Conservation (phyloP, 1,139 yeast species). For the Zhuliangozyma parablackwelliae region DNA sequence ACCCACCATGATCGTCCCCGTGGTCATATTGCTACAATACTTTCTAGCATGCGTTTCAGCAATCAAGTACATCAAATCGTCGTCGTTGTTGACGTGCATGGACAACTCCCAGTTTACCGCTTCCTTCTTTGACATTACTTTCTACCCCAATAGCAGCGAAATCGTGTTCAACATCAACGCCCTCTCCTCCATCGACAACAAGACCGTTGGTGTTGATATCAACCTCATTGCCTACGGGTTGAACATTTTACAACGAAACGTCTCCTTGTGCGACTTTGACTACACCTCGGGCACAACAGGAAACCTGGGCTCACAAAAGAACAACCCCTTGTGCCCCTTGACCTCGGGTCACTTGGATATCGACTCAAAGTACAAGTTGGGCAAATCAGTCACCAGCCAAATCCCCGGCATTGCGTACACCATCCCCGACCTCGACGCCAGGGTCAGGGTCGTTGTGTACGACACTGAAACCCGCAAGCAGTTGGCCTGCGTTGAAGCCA, state of each 20-base stretch:
- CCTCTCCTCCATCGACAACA: conserved; percentile 66
- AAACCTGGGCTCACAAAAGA: conserved; percentile 25
- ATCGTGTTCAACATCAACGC: conserved; percentile 71
- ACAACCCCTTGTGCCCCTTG: conserved; percentile 59
- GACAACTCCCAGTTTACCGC: conserved; percentile 85
- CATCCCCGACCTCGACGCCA: conserved; percentile 91
- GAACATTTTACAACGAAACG: conserved; percentile 48
- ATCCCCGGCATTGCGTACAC: conserved; percentile 85
- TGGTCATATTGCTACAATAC: conserved; percentile 1
- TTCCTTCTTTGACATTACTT: conserved; percentile 73
- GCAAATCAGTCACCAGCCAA: conserved; percentile 37
- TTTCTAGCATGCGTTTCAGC: conserved; percentile 16
- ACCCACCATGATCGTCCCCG: conserved; percentile 7
- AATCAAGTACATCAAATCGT: conserved; percentile 41
- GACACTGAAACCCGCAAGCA: conserved; percentile 35
- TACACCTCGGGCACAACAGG: conserved; percentile 17
- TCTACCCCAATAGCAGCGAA: conserved; percentile 59
- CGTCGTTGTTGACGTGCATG: conserved; percentile 92
- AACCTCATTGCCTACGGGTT: conserved; percentile 84
- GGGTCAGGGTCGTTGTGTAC: conserved; percentile 64
- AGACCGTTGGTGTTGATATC: conserved; percentile 63
- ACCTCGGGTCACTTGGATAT: conserved; percentile 83
- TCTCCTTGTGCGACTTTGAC: conserved; percentile 61
- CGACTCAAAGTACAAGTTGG: conserved; percentile 45
- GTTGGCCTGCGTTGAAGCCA: conserved; percentile 91